A percentile compares a stretch with the other conserved stretches of the same genome.
These are phyloP conservation scores for Hibiscus tridactylites DNA, from an alignment of 345 rosid genomes.

Conservation along the genomic window DNA sequence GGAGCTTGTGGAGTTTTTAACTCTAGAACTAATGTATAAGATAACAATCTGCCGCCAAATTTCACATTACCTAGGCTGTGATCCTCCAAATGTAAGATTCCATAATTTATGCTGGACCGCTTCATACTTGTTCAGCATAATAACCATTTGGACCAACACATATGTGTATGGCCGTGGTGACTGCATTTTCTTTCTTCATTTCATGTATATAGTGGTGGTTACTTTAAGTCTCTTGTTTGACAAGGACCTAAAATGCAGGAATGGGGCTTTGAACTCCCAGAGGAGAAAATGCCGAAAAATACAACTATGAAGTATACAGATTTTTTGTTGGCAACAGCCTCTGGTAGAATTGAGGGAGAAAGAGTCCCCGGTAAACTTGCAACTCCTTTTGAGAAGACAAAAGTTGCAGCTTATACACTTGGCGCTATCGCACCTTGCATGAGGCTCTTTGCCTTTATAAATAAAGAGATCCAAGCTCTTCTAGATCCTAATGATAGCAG, in stretches of 20 bases:
- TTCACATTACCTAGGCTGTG: neutral
- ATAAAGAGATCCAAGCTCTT: conserved; percentile 35
- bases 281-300: conserved; percentile 17
- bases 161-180: neutral
- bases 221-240: conserved; percentile 5
- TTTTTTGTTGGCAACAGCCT: conserved; percentile 43
- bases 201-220: conserved; percentile 1
- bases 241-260: conserved; percentile 25
- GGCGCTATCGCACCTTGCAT: conserved; percentile 49
- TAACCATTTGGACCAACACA: conserved; percentile 1
- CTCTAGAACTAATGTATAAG: neutral
- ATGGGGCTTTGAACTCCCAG: conserved; percentile 40
- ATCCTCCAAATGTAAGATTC: neutral
- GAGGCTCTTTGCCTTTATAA: conserved; percentile 35
- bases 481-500: conserved; percentile 24
- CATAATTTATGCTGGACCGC: neutral
- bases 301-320: conserved; percentile 35
- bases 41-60: neutral
- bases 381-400: conserved; percentile 52
- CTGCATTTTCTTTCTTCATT: neutral
- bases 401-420: conserved; percentile 51
- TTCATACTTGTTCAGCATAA: neutral
- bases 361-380: conserved; percentile 38
- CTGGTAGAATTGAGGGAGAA: conserved; percentile 48
- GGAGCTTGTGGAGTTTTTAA: neutral